phyloP scores from a whole-genome alignment of 306 rosid species.

The Vicia sativa region DNA sequence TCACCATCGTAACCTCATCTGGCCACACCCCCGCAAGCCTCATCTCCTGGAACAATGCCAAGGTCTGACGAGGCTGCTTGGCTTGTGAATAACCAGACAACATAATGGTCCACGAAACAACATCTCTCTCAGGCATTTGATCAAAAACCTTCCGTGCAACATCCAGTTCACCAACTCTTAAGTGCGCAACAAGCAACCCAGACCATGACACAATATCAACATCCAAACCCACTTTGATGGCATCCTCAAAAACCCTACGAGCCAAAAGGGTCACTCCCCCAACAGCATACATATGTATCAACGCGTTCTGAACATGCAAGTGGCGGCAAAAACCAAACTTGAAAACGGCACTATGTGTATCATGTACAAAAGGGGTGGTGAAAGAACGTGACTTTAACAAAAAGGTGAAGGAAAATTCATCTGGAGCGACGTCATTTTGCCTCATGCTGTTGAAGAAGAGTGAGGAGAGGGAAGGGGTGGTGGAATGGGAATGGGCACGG shows the following conservation, averaged over 20 bases:
- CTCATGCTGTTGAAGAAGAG: conserved; percentile 57
- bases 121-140: conserved; percentile 70
- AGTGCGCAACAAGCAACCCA: conserved; percentile 59
- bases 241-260: conserved; percentile 53
- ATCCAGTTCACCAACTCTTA: conserved; percentile 53
- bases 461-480: conserved; percentile 42
- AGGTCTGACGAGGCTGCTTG: conserved; percentile 49
- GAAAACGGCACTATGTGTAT: conserved; percentile 48
- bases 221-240: conserved; percentile 38
- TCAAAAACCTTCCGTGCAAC: conserved; percentile 50
- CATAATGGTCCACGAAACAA: conserved; percentile 63
- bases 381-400: conserved; percentile 51
- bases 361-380: conserved; percentile 28
- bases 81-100: conserved; percentile 56
- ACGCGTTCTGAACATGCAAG: conserved; percentile 53
- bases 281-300: conserved; percentile 57
- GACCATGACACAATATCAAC: conserved; percentile 70
- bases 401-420: conserved; percentile 60
- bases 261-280: conserved; percentile 47
- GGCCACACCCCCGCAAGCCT: conserved; percentile 46
- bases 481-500: conserved; percentile 54
- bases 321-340: conserved; percentile 57
- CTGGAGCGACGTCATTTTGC: conserved; percentile 42
- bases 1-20: conserved; percentile 65
- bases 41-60: conserved; percentile 62